phyloP scores from a whole-genome alignment of 306 rosid species.

The Erythrophleum fordii region DNA sequence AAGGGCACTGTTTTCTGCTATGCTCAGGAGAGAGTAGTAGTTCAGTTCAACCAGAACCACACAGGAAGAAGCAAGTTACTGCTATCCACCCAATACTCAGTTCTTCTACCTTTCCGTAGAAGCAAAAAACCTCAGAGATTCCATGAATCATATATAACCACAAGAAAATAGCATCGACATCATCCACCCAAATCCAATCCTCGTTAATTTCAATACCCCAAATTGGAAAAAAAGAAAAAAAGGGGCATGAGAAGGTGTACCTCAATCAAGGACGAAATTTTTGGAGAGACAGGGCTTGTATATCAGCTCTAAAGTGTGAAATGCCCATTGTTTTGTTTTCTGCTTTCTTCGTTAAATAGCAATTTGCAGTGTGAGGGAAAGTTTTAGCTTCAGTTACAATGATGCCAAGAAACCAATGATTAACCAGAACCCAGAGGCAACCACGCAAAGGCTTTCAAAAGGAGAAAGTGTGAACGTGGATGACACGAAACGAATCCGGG shows the following conservation, averaged over 20 bases:
- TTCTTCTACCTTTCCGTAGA: not conserved
- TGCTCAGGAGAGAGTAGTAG: not conserved
- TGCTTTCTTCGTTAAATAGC: not conserved
- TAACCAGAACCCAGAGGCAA: not conserved
- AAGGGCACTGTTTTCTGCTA: not conserved
- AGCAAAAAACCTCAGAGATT: not conserved
- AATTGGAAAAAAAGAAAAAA: not conserved
- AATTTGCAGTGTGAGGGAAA: not conserved
- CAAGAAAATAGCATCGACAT: not conserved
- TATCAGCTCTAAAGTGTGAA: not conserved
- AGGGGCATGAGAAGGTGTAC: conserved; percentile 18
- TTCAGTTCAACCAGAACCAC: not conserved
- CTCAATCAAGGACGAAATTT: conserved; percentile 26
- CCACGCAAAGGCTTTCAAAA: not conserved
- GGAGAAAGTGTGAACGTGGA: not conserved
- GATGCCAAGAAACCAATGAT: not conserved
- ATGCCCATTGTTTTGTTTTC: not conserved
- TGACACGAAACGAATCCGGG: not conserved
- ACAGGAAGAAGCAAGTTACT: conserved; percentile 3
- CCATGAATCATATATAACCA: not conserved
- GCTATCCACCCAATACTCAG: not conserved
- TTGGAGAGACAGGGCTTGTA: not conserved
- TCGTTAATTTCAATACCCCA: not conserved
- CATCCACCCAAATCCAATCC: not conserved
- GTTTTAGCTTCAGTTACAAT: not conserved